phyloP scores from a whole-genome alignment of 2,329 filamentous ascomycete species.

The Arthrobotrys iridis region DNA sequence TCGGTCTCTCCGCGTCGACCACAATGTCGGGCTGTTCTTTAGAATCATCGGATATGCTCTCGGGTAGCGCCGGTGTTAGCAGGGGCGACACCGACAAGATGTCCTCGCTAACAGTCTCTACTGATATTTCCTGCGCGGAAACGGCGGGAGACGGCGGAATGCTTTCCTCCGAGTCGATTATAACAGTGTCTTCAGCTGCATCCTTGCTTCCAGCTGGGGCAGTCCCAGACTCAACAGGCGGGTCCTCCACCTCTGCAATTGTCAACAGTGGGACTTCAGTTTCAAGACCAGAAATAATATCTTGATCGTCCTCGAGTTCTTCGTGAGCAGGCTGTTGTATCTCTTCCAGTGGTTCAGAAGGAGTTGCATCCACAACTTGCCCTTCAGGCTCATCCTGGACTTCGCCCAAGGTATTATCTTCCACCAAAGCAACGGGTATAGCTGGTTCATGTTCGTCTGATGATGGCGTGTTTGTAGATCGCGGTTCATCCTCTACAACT shows the following conservation, averaged over 20 bases:
- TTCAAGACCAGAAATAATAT: too few relatives aligned
- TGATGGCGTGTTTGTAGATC: not conserved
- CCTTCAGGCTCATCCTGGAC: not conserved
- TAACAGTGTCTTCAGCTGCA: not conserved
- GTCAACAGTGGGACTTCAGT: too few relatives aligned
- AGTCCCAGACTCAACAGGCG: not conserved
- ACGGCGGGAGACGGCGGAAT: slow-evolving; percentile 2
- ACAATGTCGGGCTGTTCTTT: not conserved
- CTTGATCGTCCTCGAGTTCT: not conserved
- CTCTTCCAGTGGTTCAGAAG: not conserved
- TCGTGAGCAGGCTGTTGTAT: not conserved
- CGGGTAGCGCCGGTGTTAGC: slow-evolving; percentile 11
- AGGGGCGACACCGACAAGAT: slow-evolving; percentile 39
- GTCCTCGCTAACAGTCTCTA: not conserved
- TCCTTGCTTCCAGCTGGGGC: not conserved
- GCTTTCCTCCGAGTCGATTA: not conserved
- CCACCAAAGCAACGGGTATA: too few relatives aligned
- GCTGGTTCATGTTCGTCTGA: too few relatives aligned
- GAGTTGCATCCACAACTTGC: not conserved
- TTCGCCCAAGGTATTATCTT: not conserved
- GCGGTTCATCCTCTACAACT: not conserved
- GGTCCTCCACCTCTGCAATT: not conserved
- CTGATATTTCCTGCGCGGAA: not conserved
- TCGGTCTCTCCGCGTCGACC: not conserved
- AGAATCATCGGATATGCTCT: not conserved